phyloP scores from a whole-genome alignment of 108 stramenopile species.

The Pseudonitzschia delicatissima region DNA sequence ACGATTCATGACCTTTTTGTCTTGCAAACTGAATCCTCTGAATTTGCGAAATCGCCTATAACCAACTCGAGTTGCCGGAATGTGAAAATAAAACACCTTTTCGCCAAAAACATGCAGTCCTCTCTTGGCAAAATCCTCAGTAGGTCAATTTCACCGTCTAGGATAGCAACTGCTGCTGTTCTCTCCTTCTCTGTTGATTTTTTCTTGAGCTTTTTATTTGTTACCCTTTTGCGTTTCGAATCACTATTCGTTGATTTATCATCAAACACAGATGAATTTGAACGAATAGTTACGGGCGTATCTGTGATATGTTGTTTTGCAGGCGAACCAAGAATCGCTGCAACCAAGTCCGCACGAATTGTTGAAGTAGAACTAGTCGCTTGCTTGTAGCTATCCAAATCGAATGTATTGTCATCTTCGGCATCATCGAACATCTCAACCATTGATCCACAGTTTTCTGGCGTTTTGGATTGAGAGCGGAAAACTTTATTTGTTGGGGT shows the following conservation, averaged over 20 bases:
- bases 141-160: conserved; percentile 34
- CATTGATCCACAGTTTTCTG: not conserved
- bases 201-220: conserved; percentile 22
- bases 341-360: conserved; percentile 19
- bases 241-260: conserved; percentile 3
- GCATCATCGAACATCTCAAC: conserved; percentile 30
- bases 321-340: conserved; percentile 22
- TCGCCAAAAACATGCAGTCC: conserved; percentile 38
- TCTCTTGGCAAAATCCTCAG: conserved; percentile 21
- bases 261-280: not conserved
- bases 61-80: conserved; percentile 35
- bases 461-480: not conserved
- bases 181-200: conserved; percentile 28
- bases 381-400: conserved; percentile 3
- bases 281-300: not conserved
- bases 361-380: not conserved
- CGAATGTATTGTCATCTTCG: conserved; percentile 28
- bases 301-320: not conserved
- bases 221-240: not conserved
- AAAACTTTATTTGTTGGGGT: not conserved
- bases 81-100: conserved; percentile 45
- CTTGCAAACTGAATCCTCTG: not conserved
- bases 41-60: conserved; percentile 15
- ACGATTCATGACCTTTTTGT: not conserved
- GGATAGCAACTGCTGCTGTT: conserved; percentile 18